These are phyloP conservation scores for Penicillium thymicola DNA, from an alignment of 2,329 filamentous ascomycete genomes.

Conservation along the genomic window DNA sequence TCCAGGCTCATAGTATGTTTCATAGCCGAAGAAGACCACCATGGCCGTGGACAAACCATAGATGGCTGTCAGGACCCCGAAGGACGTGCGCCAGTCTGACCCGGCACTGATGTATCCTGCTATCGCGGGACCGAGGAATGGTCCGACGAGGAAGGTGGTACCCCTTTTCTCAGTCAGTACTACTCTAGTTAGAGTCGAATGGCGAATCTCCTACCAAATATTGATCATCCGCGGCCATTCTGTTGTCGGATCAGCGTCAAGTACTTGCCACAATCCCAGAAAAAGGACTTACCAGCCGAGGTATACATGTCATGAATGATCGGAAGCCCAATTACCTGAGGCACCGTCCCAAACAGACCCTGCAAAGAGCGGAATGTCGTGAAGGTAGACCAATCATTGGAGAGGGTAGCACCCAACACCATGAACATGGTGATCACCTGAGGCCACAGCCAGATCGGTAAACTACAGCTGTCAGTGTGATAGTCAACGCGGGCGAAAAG, in stretches of 20 bases:
- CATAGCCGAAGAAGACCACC: slow-evolving; percentile 34
- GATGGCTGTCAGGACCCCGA: slow-evolving; percentile 35
- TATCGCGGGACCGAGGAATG: slow-evolving; percentile 37
- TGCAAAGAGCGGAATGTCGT: slow-evolving; percentile 40
- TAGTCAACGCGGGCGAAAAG: not conserved
- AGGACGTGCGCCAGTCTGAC: slow-evolving; percentile 33
- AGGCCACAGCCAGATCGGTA: slow-evolving; percentile 44
- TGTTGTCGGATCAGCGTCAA: not conserved
- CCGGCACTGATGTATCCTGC: slow-evolving; percentile 38
- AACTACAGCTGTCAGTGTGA: slow-evolving; percentile 21
- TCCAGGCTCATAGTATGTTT: slow-evolving; percentile 31
- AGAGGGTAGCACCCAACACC: slow-evolving; percentile 40
- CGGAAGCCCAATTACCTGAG: slow-evolving; percentile 40
- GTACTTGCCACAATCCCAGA: not conserved
- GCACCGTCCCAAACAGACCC: slow-evolving; percentile 38
- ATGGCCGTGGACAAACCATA: slow-evolving; percentile 36
- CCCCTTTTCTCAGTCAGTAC: slow-evolving; percentile 23
- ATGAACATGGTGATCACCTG: slow-evolving; percentile 39
- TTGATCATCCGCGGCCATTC: slow-evolving; percentile 42
- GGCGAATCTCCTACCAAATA: slow-evolving; percentile 29
- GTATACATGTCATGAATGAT: slow-evolving; percentile 42
- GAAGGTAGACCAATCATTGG: slow-evolving; percentile 40
- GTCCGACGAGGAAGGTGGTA: slow-evolving; percentile 38
- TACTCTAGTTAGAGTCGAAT: not conserved
- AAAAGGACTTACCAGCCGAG: slow-evolving; percentile 18